A percentile compares a stretch with the other conserved stretches of the same genome.
phyloP scores from a whole-genome alignment of 345 rosid species.

The Eucalyptus coolabah region DNA sequence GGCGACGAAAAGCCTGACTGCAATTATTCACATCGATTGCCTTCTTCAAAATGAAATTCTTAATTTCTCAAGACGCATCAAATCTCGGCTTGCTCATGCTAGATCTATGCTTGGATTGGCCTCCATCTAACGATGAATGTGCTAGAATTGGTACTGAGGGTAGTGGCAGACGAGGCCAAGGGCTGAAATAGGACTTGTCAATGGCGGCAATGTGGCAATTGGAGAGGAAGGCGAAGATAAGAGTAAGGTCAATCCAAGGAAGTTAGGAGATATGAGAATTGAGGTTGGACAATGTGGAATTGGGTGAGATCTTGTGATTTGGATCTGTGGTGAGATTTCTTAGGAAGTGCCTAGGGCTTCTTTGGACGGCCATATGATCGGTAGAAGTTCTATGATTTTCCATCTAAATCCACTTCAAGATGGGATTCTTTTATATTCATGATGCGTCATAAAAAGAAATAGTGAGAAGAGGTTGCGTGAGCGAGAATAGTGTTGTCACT shows the following conservation, averaged over 20 bases:
- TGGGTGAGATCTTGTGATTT: conserved; percentile 46
- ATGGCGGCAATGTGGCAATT: neutral
- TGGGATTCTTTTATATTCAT: neutral
- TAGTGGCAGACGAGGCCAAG: too few relatives aligned
- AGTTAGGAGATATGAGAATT: neutral
- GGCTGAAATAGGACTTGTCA: neutral
- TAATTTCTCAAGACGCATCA: too few relatives aligned
- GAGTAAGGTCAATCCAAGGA: neutral
- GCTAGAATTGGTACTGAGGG: too few relatives aligned
- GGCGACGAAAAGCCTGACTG: too few relatives aligned
- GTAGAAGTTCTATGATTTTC: conserved; percentile 16
- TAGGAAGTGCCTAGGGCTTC: conserved; percentile 63
- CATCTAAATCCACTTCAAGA: neutral
- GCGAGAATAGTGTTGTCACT: neutral
- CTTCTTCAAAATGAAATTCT: too few relatives aligned
- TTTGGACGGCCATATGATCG: conserved; percentile 63
- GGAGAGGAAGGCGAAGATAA: neutral
- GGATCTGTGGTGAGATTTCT: conserved; percentile 17
- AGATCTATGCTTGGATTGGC: too few relatives aligned
- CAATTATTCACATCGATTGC: too few relatives aligned
- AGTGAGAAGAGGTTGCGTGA: neutral
- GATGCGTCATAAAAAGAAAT: neutral
- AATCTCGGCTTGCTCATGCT: too few relatives aligned
- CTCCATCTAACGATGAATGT: fast-evolving
- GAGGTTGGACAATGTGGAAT: conserved; percentile 26